Evolutionary conservation across 352 stramenopile species (phyloP).

Genomic region (Pilasporangium apinafurcum): DNA sequence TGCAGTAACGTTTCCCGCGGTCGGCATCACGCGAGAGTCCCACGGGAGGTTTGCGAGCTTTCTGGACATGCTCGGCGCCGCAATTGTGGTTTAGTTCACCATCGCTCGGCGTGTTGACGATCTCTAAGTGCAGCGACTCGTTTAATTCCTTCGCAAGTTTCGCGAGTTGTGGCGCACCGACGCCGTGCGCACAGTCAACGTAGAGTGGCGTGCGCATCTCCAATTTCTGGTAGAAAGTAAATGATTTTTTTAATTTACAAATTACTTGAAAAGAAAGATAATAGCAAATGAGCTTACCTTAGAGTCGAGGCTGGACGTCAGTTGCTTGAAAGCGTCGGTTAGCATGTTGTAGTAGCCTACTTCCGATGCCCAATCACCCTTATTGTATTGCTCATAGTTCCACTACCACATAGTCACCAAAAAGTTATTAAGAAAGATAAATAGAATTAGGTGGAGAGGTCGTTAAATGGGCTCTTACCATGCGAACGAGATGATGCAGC

Average conservation of each 20-base stretch:
- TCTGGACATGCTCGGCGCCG: slow-evolving; percentile 97
- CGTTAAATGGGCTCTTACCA: slow-evolving; percentile 41
- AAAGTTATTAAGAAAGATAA: neutral
- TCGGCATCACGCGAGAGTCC: slow-evolving; percentile 60
- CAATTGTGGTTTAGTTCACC: slow-evolving; percentile 95
- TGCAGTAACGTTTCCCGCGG: slow-evolving; percentile 84
- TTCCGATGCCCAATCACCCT: slow-evolving; percentile 83
- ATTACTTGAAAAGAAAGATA: neutral
- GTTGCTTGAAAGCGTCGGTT: slow-evolving; percentile 87
- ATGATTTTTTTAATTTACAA: too few species aligned
- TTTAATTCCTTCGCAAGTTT: slow-evolving; percentile 76
- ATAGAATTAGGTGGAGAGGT: too few species aligned
- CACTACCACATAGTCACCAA: slow-evolving; percentile 40
- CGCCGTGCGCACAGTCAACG: slow-evolving; percentile 92
- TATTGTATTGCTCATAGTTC: slow-evolving; percentile 88
- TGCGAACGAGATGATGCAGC: slow-evolving; percentile 96
- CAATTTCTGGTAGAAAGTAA: slow-evolving; percentile 32
- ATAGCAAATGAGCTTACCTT: slow-evolving; percentile 28
- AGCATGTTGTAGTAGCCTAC: slow-evolving; percentile 96
- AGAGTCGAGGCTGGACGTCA: slow-evolving; percentile 73
- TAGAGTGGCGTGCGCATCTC: slow-evolving; percentile 77
- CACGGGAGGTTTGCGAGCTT: slow-evolving; percentile 76
- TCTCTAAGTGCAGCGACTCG: slow-evolving; percentile 78
- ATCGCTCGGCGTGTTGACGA: slow-evolving; percentile 71
- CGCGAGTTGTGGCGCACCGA: slow-evolving; percentile 78